Percentiles rank a stretch among this genome's conserved stretches.
Evolutionary conservation across 768 basidiomycete species (phyloP).

Genomic region (Termitomyces eurrhizus): DNA sequence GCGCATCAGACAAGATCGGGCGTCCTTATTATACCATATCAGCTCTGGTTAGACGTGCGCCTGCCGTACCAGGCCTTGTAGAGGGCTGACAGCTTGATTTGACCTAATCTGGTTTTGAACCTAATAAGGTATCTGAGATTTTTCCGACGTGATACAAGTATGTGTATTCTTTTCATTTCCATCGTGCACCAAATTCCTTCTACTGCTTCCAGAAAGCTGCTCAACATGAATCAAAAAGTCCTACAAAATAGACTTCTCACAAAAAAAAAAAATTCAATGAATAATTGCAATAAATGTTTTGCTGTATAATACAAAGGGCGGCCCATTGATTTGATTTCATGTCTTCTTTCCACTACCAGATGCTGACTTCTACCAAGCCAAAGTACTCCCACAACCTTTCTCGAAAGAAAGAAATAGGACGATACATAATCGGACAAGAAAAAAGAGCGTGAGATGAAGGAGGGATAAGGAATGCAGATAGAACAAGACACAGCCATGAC

Average conservation of each 20-base stretch:
- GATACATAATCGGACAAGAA: neutral
- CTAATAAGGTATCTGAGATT: no score
- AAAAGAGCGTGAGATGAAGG: slow-evolving; percentile 11
- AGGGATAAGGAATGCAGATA: slow-evolving; percentile 4
- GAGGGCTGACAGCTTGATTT: no score
- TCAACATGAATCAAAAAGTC: neutral
- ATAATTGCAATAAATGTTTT: neutral
- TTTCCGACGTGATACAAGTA: no score
- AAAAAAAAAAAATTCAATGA: neutral
- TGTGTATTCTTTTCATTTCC: no score
- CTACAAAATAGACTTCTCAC: no score
- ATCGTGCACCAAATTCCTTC: no score
- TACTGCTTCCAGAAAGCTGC: no score
- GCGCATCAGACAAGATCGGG: no score
- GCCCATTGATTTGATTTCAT: slow-evolving; percentile 14
- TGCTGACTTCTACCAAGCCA: slow-evolving; percentile 11
- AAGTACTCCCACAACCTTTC: slow-evolving; percentile 9
- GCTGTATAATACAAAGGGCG: slow-evolving; percentile 15
- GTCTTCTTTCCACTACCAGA: slow-evolving; percentile 14
- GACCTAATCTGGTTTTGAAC: no score
- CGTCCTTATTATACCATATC: no score
- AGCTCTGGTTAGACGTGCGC: no score
- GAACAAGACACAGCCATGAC: slow-evolving; percentile 11
- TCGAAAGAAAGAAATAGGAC: slow-evolving; percentile 5
- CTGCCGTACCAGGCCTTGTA: no score